Base-by-base conservation (phyloP, 2,329 filamentous ascomycete genomes). In the Fusarium longipes region DNA sequence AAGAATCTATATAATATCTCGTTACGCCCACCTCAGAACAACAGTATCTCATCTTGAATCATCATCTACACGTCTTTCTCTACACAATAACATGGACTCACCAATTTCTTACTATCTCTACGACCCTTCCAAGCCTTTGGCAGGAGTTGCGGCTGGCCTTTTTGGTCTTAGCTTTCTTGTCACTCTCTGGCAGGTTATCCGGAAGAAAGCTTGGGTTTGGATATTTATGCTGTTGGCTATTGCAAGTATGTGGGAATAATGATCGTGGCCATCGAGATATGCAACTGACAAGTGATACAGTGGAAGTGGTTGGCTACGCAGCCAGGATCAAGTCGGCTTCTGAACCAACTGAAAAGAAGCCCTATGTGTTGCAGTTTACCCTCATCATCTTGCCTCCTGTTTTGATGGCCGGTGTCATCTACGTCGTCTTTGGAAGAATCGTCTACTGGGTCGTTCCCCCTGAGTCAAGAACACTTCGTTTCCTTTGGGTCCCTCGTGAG, bases 321-420 rank as follows among this genome's bases (percentile, higher is more conserved):
- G 58, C 65, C 9, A 59, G 70, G n/a, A 54, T 50, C 10, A 50
- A 62, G 2, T 72, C 66, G 1, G 70, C 67, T 1, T 52, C 50
- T 6, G 57, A 70, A 3, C 45, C 68, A 1, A 60, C 65, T 0
- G 50, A 70, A 1, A 70, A 70, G 17, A 38, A 30, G 1, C 62
- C 65, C 6, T 74, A 70, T 10, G 59, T 65, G 8, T 15, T 72
- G 5, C 71, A 73, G 29, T 73, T 73, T 4, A 58, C 56, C 1
- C 55, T 74, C 7, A 45, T 74, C 2, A 71, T 73, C 3, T 11
- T 74, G 3, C 47, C 71, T 0, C 71, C 71, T 2, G 70, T 74
- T 0, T 22, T 74, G 10, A 74, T 74, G 70, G 67, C 70, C 2
- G 71, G 69, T 8, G 65, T 73, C 1, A 73, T 74, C 27, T 74